Conservation (phyloP, 1,139 yeast genomes). For the Meyerozyma smithsonii region DNA sequence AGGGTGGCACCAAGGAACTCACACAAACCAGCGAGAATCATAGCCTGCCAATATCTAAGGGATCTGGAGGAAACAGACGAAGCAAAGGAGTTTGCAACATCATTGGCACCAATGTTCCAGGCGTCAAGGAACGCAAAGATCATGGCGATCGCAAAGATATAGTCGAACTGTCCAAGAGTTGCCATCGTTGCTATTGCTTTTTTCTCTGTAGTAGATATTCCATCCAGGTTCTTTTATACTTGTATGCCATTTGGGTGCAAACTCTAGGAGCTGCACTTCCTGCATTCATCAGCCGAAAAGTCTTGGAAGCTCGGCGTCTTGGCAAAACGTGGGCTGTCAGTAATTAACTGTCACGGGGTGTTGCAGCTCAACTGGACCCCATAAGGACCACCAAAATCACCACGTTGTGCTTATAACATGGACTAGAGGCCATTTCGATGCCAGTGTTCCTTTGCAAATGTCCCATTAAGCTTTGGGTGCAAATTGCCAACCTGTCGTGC, state of each 20-base stretch:
- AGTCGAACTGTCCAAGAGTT: slow-evolving; percentile 58
- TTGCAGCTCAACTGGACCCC: background rate
- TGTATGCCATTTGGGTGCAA: slow-evolving; percentile 1
- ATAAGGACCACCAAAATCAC: background rate
- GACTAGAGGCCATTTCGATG: too few relatives aligned
- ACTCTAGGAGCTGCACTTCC: background rate
- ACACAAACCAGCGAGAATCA: slow-evolving; percentile 61
- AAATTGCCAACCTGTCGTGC: background rate
- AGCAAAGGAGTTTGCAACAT: slow-evolving; percentile 78
- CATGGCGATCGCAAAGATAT: slow-evolving; percentile 62
- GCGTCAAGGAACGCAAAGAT: slow-evolving; percentile 75
- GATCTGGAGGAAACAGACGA: slow-evolving; percentile 70
- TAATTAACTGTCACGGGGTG: background rate
- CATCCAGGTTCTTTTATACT: background rate
- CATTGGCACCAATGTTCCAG: slow-evolving; percentile 82
- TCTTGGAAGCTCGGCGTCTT: slow-evolving; percentile 3
- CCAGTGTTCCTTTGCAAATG: too few relatives aligned
- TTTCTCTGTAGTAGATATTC: slow-evolving; percentile 4
- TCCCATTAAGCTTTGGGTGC: background rate
- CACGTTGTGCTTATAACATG: background rate
- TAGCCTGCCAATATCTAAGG: slow-evolving; percentile 69
- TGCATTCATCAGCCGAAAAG: background rate
- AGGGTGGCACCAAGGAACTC: slow-evolving; percentile 74
- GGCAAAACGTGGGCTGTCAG: slow-evolving; percentile 3
- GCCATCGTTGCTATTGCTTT: slow-evolving; percentile 14